A percentile compares a stretch with the other conserved stretches of the same genome.
Conservation (phyloP, 2,329 filamentous ascomycete genomes). For the Alternaria gansuensis region DNA sequence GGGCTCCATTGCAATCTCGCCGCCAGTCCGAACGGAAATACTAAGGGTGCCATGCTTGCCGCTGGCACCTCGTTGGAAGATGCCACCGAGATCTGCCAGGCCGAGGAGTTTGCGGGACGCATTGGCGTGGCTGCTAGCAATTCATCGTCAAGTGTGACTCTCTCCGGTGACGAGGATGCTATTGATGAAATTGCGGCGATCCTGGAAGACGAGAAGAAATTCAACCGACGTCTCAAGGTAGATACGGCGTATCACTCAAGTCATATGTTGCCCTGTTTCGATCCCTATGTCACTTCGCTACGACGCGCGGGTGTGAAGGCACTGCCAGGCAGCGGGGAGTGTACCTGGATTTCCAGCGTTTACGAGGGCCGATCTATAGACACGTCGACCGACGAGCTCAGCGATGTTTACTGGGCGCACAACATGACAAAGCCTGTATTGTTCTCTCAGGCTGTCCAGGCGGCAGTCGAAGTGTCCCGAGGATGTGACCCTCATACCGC, state of each 20-base stretch:
- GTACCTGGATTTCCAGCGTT: conserved; percentile 19
- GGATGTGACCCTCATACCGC: neutral
- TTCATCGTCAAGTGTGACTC: neutral
- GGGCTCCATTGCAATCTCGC: neutral
- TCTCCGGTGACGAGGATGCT: conserved; percentile 6
- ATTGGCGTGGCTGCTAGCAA: neutral
- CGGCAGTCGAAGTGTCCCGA: neutral
- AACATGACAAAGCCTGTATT: conserved; percentile 10
- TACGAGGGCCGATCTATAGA: neutral
- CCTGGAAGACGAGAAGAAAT: neutral
- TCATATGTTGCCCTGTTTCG: conserved; percentile 20
- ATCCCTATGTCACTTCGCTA: conserved; percentile 8
- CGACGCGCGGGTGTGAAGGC: neutral
- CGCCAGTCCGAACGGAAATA: neutral
- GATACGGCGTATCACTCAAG: conserved; percentile 57
- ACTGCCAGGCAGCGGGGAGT: neutral
- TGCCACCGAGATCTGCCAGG: neutral
- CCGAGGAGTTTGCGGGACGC: neutral
- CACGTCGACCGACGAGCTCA: conserved; percentile 22
- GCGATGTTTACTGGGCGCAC: neutral
- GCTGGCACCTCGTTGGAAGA: neutral
- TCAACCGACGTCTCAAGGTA: conserved; percentile 39
- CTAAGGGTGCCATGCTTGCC: conserved; percentile 8
- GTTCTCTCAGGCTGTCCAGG: conserved; percentile 9
- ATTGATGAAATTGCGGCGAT: neutral